Base-by-base conservation (phyloP, 345 rosid genomes). In the Turnera subulata region DNA sequence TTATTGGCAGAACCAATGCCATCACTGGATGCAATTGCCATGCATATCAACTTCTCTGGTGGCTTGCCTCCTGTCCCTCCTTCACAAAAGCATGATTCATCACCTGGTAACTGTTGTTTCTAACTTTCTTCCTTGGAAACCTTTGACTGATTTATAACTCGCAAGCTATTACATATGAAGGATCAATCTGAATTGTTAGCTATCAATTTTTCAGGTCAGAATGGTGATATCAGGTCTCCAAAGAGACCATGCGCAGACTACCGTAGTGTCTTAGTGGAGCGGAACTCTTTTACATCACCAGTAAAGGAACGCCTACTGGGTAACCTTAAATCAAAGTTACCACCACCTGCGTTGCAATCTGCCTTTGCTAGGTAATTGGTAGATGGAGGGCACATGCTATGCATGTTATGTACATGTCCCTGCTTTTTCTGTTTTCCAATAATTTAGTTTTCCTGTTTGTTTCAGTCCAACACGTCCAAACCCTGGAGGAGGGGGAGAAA, bases 401-500 rank as follows among this genome's bases (percentile, higher is more conserved):
- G 11, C 33, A 11, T 50, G n/a, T 49, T 11, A 16, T 23, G 9
- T 11, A 26, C 19, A 37, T 51, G n/a, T 32, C 19, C 26, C 33
- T 35, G 55, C 38, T 37, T 45, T 6, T 40, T 38, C 1, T 22
- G 11, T 23, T 59, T 35, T 43, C 54, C 50, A 25, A 55, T 40
- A 65, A 46, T 13, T 50, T 35, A 55, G 14, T 33, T 10, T n/a
- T n/a, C n/a, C n/a, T n/a, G n/a, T n/a, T n/a, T 62, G 13, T 59
- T 38, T 56, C 79, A 93, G 99, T 77, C 99, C 99, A 22, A 89
- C 91, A 38, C 85, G 96, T 45, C 97, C 91, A 58, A 81, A 72
- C 71, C 99, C 97, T 5, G 94, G 96, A 67, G 88, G 99, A 29
- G 94, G 94, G 62, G 99, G 99, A 58, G 99, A 89, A 84, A 93